phyloP scores from a whole-genome alignment of 345 rosid genomes.

The Melaleuca alternifolia region DNA sequence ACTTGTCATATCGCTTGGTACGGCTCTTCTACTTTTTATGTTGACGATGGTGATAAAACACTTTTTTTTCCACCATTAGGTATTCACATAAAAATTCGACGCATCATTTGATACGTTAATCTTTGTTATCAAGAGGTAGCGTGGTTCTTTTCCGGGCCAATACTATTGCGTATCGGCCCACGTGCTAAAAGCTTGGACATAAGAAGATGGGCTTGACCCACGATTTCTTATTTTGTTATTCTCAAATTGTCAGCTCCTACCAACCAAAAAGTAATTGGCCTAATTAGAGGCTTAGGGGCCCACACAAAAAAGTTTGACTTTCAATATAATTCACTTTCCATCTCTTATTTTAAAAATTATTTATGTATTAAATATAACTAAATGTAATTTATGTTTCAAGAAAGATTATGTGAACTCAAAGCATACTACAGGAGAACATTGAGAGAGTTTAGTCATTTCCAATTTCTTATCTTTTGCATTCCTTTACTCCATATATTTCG shows the following conservation, averaged over 20 bases:
- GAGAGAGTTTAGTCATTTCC: neutral
- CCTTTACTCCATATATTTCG: too few species aligned
- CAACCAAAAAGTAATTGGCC: neutral
- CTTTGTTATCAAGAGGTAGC: too few species aligned
- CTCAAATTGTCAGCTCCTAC: neutral
- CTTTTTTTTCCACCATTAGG: too few species aligned
- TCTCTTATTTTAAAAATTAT: neutral
- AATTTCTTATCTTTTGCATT: too few species aligned
- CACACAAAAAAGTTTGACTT: neutral
- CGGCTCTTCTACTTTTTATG: too few species aligned
- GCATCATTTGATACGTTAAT: too few species aligned
- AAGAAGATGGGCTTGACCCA: neutral
- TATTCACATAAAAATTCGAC: too few species aligned
- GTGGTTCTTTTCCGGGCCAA: neutral
- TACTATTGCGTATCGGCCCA: neutral
- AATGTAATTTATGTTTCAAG: neutral
- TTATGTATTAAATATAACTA: neutral
- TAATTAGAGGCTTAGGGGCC: neutral
- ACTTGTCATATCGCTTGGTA: too few species aligned
- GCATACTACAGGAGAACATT: neutral
- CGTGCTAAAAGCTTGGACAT: neutral
- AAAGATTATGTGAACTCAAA: neutral
- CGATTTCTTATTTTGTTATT: neutral
- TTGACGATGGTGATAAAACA: too few species aligned
- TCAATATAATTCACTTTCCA: neutral